Evolutionary conservation across 441 rosid genomes (phyloP), one percentile per base, ranked within the genome.

Genomic region (Pelargonium cotyledonis): DNA sequence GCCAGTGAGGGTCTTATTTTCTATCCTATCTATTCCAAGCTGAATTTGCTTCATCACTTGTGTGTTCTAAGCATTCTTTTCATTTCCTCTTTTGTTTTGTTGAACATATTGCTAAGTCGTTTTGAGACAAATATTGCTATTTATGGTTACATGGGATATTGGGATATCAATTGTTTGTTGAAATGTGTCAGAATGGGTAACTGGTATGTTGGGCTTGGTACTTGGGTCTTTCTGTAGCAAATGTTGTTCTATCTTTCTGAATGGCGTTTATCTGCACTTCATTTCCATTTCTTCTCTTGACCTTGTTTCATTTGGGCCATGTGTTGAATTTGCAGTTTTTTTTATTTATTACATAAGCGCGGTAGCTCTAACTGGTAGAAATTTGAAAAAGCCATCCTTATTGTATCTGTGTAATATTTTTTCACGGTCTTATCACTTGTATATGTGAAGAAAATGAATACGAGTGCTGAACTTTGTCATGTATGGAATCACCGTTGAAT

Each of bases 401-500:
- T 60, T 10, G 64, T 9, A 0, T 55, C 23, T 23, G 29, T 35
- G 21, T 60, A 60, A 49, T 49, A 11, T 49, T 12, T 49, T 12
- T 60, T 35, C 16, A 21, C 64, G 15, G 35, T 60, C 40, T 60
- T 18, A 60, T 21, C 23, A 15, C 29, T 31, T 26, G 23, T 60
- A 60, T 26, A n/a, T 31, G 29, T 29, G 41, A 26, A 14, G 41
- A 40, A 62, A 62, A 29, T n/a, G 14, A 62, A 62, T 40, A 62
- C 31, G 40, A 11, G 31, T 62, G 65, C 41, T 62, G 14, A 62
- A 62, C n/a, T 62, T 62, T 31, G 14, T 62, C 18, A 29, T 62
- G 18, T 29, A 16, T 29, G 65, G n/a, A 62, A 29, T 5, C 29
- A 6, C 15, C 11, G 16, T 62, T 29, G n/a, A 62, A 29, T 62